These are phyloP conservation scores for Candida jianshihensis DNA, from an alignment of 805 yeast species.

Conservation along the genomic window DNA sequence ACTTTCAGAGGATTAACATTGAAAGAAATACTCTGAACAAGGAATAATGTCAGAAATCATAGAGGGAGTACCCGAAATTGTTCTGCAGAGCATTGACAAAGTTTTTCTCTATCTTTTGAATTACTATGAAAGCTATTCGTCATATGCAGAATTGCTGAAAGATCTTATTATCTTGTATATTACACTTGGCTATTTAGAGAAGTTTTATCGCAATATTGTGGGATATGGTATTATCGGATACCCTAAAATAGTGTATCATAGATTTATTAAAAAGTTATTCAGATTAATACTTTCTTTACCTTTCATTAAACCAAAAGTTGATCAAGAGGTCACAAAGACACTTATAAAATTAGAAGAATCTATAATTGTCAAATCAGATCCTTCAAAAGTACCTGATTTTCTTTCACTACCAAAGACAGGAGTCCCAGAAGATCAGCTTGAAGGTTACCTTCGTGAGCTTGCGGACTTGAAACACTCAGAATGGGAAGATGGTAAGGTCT, in stretches of 20 bases:
- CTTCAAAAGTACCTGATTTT: conserved; percentile 35
- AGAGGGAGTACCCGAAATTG: too few relatives aligned
- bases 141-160: conserved; percentile 4
- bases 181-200: not conserved
- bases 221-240: conserved; percentile 38
- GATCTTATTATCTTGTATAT: not conserved
- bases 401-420: conserved; percentile 55
- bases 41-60: too few relatives aligned
- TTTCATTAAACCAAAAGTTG: conserved; percentile 46
- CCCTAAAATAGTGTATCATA: conserved; percentile 2
- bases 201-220: conserved; percentile 13
- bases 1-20: too few relatives aligned
- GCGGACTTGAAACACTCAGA: conserved; percentile 54
- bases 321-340: conserved; percentile 47
- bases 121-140: too few relatives aligned
- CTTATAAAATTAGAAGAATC: conserved; percentile 44
- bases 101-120: too few relatives aligned
- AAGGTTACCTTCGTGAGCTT: conserved; percentile 43
- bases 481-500: conserved; percentile 81
- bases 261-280: conserved; percentile 22
- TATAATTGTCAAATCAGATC: conserved; percentile 45
- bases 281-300: conserved; percentile 39
- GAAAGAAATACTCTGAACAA: too few relatives aligned
- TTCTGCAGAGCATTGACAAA: too few relatives aligned
- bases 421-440: conserved; percentile 37